Base-by-base conservation (phyloP, 805 yeast species). In the Candida arabinofermentans region DNA sequence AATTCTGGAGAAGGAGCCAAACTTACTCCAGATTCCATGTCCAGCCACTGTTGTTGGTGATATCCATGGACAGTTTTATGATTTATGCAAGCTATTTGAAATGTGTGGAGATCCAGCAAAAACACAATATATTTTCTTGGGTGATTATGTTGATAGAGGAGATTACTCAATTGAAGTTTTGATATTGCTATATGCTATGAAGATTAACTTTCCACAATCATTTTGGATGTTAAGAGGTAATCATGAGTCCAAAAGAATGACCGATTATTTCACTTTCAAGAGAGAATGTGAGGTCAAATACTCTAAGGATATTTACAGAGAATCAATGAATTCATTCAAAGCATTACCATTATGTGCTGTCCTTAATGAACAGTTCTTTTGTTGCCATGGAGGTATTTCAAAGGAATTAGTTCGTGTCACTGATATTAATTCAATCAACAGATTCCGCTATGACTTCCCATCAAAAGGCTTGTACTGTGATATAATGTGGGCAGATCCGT, bases 1-100 rank as follows among this genome's bases (percentile, higher is more conserved):
- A 16, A 61, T 82, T 7, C 70, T 93, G 42, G 61, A 72, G 18
- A 61, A 65, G 29, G 98, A 91, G 56, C 91, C 96, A 2, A 91
- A 85, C 54, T 59, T 93, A 55, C 67, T 91, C 36, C 71, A 72
- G 19, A 83, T 93, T 2, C 86, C 87, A 1, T 95, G 96, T 2
- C 99, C 98, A 1, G 84, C 90, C 2, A 88, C 96, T 1, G 90
- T 93, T 3, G 89, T 96, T 64, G 99, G 99, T 39, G 98, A 91
- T 62, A 78, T 91, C 13, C 98, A 91, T 63, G 99, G 99, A n/a
- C 98, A 93, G 62, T 91, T 77, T 64, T 89, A 76, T 60, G 99
- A 93, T 64, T 70, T 93, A 51, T 72, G 90, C 76, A 89, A 89
- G 63, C 67, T 91, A 46, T 84, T 91, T 54, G 96, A 89, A 57